Evolutionary conservation across 208 protist genomes (phyloP).

Genomic region (Leishmania braziliensis): DNA sequence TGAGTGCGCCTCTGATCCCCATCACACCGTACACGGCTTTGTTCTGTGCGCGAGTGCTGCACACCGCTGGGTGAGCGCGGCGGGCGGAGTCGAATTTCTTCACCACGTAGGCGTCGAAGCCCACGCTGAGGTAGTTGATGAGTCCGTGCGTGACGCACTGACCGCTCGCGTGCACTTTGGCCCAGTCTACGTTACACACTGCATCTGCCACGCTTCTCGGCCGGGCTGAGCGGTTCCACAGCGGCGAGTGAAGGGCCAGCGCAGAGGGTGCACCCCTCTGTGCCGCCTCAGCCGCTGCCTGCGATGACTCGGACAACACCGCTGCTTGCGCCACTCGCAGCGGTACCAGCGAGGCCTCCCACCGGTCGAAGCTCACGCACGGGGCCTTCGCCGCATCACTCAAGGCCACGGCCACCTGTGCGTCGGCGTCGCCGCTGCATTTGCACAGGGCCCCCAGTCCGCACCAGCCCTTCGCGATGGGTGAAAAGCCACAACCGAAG

Average conservation of each 20-base stretch:
- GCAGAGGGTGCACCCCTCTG: neutral
- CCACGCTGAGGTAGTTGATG: conserved; percentile 87
- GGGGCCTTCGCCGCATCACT: conserved; percentile 42
- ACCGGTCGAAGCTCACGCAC: conserved; percentile 77
- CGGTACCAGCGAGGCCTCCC: conserved; percentile 61
- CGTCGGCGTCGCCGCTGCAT: conserved; percentile 23
- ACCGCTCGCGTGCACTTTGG: conserved; percentile 21
- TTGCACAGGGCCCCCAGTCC: conserved; percentile 17
- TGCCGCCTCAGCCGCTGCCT: neutral
- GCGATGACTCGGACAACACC: conserved; percentile 10
- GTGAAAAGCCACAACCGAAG: conserved; percentile 64
- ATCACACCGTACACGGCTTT: conserved; percentile 78
- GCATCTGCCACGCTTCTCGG: conserved; percentile 25
- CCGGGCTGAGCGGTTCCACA: conserved; percentile 5
- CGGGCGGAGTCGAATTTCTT: conserved; percentile 63
- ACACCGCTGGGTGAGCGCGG: conserved; percentile 51
- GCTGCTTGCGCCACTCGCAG: conserved; percentile 46
- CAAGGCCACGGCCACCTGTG: conserved; percentile 47
- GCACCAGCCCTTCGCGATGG: conserved; percentile 16
- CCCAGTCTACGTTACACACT: conserved; percentile 59
- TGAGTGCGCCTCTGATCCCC: conserved; percentile 44
- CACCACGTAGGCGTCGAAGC: conserved; percentile 80
- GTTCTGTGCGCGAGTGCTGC: conserved; percentile 66
- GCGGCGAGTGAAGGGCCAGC: neutral
- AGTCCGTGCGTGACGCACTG: conserved; percentile 41